Base-by-base conservation (phyloP, 1,284 basidiomycete species). In the Clitocybe nebularis region DNA sequence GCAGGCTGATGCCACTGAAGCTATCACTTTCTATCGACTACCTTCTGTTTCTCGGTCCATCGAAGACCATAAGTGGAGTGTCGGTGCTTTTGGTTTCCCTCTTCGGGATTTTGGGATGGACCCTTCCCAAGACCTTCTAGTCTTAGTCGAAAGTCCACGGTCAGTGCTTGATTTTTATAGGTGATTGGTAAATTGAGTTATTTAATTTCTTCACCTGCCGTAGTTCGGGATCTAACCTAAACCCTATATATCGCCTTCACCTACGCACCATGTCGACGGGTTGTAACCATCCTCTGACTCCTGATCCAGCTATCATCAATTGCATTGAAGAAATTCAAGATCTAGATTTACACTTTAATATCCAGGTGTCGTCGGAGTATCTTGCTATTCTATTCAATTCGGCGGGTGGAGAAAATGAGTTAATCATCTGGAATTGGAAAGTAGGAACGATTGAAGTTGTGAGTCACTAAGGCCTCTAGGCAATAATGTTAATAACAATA, bases 371-470 rank as follows among this genome's bases (percentile, higher is more conserved):
- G 19, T 66, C 64, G 9, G 67, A 77, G 26, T 59, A 65, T 34
- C 46, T 84, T 14, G 77, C 67, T 5, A 55, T 83, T 21, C 58
- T 77, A 7, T 72, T 75, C 44, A 49, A 57, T 25, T 55, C 57
- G 25, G 35, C 36, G 2, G 59, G 56, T n/a, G 51, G 52, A 11
- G 58, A 61, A 8, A 69, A 65, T 21, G 69, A 78, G 43, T 57
- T 83, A 13, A 55, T 69, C n/a, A 60, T 82, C 11, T 84, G 78
- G 79, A 68, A 82, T 41, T 84, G 81, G 81, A 74, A 72, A 53
- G 75, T 68, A 4, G 74, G 76, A 5, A 47, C 53, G 4, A 50
- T 59, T 11, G 54, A 71, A 50, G 44, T 75, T 52, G 80, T 84
- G 50, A 60, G 73, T 54, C 16, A 10, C 9, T 26, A 33, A 14